A percentile compares a stretch with the other conserved stretches of the same genome.
Conservation (phyloP, 352 stramenopile genomes). For the Phytophthora pseudosyringae region DNA sequence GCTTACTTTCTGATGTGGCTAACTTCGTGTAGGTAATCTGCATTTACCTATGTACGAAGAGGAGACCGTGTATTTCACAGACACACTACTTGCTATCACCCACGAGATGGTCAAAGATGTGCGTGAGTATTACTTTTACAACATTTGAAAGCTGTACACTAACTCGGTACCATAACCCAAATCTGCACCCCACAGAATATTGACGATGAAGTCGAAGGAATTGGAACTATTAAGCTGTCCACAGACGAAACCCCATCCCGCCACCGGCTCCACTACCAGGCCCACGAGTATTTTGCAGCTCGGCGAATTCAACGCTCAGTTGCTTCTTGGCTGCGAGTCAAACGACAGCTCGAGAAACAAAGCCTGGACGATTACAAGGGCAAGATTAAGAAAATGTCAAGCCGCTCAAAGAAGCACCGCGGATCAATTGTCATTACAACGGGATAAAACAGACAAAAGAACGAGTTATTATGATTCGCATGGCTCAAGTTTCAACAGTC, state of each 20-base stretch:
- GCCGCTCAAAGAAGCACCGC: background rate
- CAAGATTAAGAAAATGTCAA: slow-evolving; percentile 68
- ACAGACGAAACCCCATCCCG: slow-evolving; percentile 12
- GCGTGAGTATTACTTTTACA: slow-evolving; percentile 18
- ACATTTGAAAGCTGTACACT: slow-evolving; percentile 10
- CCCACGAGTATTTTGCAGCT: slow-evolving; percentile 72
- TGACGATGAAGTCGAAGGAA: slow-evolving; percentile 16
- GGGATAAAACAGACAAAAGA: slow-evolving; percentile 29
- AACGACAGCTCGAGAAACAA: slow-evolving; percentile 62
- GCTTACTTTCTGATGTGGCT: slow-evolving; percentile 11
- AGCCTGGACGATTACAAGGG: slow-evolving; percentile 79
- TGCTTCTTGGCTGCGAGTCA: slow-evolving; percentile 54
- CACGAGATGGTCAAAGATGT: slow-evolving; percentile 82
- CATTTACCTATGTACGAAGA: slow-evolving; percentile 83
- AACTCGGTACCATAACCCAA: background rate
- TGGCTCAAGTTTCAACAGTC: slow-evolving; percentile 11
- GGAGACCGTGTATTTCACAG: slow-evolving; percentile 82
- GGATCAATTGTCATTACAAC: slow-evolving; percentile 58
- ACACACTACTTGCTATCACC: slow-evolving; percentile 82
- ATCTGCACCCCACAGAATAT: background rate
- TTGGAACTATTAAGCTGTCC: background rate
- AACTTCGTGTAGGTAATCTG: slow-evolving; percentile 43
- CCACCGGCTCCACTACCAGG: slow-evolving; percentile 55
- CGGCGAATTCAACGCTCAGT: slow-evolving; percentile 62
- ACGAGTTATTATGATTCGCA: background rate